Evolutionary conservation across 306 rosid genomes (phyloP).

Genomic region (Lathyrus sativus): DNA sequence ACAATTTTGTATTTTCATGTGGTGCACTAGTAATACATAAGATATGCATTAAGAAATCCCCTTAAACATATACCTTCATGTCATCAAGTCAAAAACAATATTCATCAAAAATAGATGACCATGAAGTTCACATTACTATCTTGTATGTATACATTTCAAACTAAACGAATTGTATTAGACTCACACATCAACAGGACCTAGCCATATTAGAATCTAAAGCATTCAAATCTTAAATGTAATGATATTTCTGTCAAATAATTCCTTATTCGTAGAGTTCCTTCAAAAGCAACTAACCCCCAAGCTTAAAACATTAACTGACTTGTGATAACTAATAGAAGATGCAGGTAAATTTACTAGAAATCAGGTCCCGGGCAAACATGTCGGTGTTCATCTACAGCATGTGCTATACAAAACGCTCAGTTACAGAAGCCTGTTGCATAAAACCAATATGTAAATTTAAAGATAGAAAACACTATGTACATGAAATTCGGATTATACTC

Average conservation of each 20-base stretch:
- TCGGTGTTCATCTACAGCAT: constrained; percentile 44
- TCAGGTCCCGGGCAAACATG: constrained; percentile 47
- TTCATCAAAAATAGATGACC: too few relatives aligned
- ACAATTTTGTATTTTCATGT: too few relatives aligned
- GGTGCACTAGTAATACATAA: too few relatives aligned
- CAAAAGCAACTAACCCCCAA: not conserved
- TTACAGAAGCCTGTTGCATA: constrained; percentile 49
- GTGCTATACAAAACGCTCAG: constrained; percentile 36
- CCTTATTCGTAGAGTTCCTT: not conserved
- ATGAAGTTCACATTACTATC: too few relatives aligned
- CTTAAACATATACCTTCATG: too few relatives aligned
- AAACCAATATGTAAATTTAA: constrained; percentile 31
- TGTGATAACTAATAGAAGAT: constrained; percentile 21
- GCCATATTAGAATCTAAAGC: constrained; percentile 3
- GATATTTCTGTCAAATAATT: not conserved
- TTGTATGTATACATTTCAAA: too few relatives aligned
- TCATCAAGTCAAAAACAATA: too few relatives aligned
- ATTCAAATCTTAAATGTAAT: not conserved
- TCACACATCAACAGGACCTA: not conserved
- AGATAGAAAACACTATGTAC: constrained; percentile 47
- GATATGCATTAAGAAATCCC: too few relatives aligned
- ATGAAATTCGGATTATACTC: constrained; percentile 39
- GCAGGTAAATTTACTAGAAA: constrained; percentile 31
- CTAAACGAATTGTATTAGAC: not conserved
- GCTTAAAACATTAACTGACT: not conserved